A percentile compares a stretch with the other conserved stretches of the same genome.
Conservation (phyloP, 768 basidiomycete species). For the Auricularia sp. region DNA sequence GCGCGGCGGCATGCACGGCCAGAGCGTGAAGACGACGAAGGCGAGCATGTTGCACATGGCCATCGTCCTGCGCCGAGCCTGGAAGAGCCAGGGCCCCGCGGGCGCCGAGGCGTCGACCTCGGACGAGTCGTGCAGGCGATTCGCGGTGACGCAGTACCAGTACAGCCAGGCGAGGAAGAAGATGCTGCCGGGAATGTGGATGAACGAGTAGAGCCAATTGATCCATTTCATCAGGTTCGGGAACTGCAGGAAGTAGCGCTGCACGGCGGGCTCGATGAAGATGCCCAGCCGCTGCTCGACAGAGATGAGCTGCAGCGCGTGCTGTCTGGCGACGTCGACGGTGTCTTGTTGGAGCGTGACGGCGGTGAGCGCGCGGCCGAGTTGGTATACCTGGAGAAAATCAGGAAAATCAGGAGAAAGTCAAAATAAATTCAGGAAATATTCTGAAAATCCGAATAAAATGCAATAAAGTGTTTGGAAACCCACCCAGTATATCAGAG, state of each 20-base stretch:
- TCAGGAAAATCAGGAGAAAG: no score
- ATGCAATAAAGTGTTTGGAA: not conserved
- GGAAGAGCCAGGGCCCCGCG: not conserved
- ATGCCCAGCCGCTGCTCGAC: not conserved
- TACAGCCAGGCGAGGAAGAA: conserved; percentile 1
- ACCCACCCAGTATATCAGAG: not conserved
- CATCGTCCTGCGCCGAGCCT: not conserved
- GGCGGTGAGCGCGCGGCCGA: not conserved
- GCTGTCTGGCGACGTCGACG: not conserved
- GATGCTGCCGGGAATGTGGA: conserved; percentile 1
- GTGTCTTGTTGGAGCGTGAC: conserved; percentile 1
- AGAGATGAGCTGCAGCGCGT: not conserved
- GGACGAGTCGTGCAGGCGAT: not conserved
- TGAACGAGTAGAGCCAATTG: conserved; percentile 4
- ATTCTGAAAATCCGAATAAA: no score
- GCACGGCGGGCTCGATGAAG: not conserved
- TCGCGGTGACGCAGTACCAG: not conserved
- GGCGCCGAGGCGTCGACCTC: not conserved
- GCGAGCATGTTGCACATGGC: conserved; percentile 1
- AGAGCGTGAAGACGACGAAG: not conserved
- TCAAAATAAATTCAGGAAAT: no score
- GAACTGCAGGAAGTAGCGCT: not conserved
- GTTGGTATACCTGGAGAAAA: not conserved
- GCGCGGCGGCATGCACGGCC: conserved; percentile 1
- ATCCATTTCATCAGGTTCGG: not conserved